Percentiles rank a stretch among this genome's conserved stretches.
Conservation (phyloP, 768 basidiomycete genomes). For the Sutorius australiensis region DNA sequence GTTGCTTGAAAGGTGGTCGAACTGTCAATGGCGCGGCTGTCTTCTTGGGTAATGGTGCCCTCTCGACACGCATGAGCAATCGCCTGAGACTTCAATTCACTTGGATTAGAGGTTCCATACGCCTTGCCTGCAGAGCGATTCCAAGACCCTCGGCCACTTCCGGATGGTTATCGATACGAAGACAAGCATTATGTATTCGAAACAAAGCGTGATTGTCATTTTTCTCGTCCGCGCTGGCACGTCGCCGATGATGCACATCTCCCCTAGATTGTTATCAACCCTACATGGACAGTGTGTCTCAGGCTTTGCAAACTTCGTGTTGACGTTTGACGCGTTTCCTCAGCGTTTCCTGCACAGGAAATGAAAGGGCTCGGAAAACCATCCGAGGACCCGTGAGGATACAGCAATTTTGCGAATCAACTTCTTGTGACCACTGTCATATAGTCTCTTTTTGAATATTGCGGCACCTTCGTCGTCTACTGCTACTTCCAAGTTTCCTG, state of each 20-base stretch:
- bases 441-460: slow-evolving; percentile 62
- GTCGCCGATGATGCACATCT: background rate
- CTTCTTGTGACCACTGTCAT: background rate
- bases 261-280: slow-evolving; percentile 57
- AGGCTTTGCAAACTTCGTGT: background rate
- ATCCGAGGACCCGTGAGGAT: slow-evolving; percentile 60
- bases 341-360: slow-evolving; percentile 49
- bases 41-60: slow-evolving; percentile 49
- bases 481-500: slow-evolving; percentile 49
- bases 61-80: background rate
- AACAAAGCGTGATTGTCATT: slow-evolving; percentile 42
- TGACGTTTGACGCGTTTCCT: background rate
- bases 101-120: slow-evolving; percentile 60
- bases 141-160: slow-evolving; percentile 56
- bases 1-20: slow-evolving; percentile 55
- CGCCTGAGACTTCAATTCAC: background rate
- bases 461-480: slow-evolving; percentile 45
- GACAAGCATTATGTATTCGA: slow-evolving; percentile 58
- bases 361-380: slow-evolving; percentile 64
- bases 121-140: slow-evolving; percentile 66
- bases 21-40: slow-evolving; percentile 57
- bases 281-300: slow-evolving; percentile 49
- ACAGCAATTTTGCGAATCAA: background rate
- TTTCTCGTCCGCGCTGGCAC: background rate
- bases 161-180: slow-evolving; percentile 52